Evolutionary conservation across 371 early-diverging fungal species (phyloP), one percentile per base, ranked within the genome.

Genomic region (Umbelopsis sp.): DNA sequence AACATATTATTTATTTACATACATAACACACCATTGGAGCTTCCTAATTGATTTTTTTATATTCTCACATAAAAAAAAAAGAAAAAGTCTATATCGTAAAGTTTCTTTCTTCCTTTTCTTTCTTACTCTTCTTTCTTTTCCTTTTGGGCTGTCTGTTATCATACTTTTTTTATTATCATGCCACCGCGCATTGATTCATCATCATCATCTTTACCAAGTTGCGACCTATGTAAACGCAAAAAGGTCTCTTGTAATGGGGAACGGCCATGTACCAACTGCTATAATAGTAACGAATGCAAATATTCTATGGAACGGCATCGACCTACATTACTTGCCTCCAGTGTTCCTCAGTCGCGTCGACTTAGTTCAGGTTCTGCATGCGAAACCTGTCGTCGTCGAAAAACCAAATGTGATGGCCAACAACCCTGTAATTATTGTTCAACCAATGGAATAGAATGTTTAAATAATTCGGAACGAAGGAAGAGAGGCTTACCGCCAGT

Each of bases 401-500:
- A 81, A 48, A 81, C 81, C 8, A 81, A 79, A 66, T 81, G 81
- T 63, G 81, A 81, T 57, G 81, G 81, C 25, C 74, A 75, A 11
- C 72, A 74, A 48, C 81, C 81, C 20, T 81, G 81, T 70, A 72
- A 73, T 5, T 81, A 73, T 69, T 81, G 81, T 70, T 71, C 77
- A 10, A 62, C 73, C 35, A 77, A 79, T 70, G 71, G 74, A 3
- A 73, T 79, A 22, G 68, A 71, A 37, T 81, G 81, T 63, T 62
- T 76, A 20, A 79, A 79, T 68, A 72, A 76, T 12, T 65, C 74
- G 18, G 64, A 71, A 72, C 50, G 57, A 72, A 67, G 35, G 71
- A 63, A 77, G 72, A 68, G 57, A 66, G 48, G 64, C 72, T 37
- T 38, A 57, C 66, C n/a, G 63, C 63, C 35, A 0, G 57, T 57